Conservation (phyloP, 148 eudicot genomes). For the Camellia granthamiana region DNA sequence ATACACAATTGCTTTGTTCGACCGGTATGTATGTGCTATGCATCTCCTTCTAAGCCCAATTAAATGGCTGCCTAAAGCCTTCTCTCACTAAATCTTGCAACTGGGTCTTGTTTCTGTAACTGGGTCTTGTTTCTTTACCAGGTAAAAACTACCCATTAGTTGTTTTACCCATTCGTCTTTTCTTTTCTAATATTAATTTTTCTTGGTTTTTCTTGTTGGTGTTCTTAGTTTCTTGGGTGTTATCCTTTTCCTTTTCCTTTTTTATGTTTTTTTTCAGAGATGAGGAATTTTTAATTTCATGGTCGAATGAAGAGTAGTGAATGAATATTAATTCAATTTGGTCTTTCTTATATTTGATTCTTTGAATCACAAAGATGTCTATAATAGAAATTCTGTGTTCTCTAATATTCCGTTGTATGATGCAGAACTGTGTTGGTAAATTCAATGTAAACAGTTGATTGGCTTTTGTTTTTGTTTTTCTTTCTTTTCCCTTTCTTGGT, state of each 20-base stretch:
- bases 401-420: neutral
- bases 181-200: neutral
- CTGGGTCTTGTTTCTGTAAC: neutral
- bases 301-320: neutral
- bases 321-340: no score
- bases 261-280: neutral
- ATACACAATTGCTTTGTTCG: no score
- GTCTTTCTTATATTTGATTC: no score
- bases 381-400: no score
- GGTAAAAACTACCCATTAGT: neutral
- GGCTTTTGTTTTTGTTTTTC: neutral
- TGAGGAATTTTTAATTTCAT: neutral
- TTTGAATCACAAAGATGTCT: no score
- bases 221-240: neutral
- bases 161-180: neutral
- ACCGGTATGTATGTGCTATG: conserved; percentile 3
- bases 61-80: neutral
- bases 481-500: neutral
- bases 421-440: neutral
- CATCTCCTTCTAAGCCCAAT: neutral
- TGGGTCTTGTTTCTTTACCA: neutral
- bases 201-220: neutral
- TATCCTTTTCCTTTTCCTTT: neutral
- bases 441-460: neutral
- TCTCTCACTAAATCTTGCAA: neutral